These are phyloP conservation scores for Acanthamoeba royreba DNA, from an alignment of 208 protist genomes.

Conservation along the genomic window DNA sequence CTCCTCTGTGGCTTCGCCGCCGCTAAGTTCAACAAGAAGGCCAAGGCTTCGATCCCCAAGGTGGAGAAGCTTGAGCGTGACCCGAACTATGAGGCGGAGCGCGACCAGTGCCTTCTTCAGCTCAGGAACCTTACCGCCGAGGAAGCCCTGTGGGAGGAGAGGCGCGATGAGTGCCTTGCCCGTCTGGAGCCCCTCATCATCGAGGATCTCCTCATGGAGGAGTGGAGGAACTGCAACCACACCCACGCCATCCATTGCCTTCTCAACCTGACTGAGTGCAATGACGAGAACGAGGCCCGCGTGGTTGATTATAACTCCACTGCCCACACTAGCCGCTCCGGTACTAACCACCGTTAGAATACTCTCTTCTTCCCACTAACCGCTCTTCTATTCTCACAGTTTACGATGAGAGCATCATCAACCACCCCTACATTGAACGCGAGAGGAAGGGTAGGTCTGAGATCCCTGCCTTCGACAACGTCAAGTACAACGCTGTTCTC, in stretches of 20 bases:
- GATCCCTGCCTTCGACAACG: not conserved
- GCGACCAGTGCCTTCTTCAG: not conserved
- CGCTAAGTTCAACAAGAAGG: not conserved
- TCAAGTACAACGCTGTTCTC: too few species aligned
- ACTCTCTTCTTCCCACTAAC: not conserved
- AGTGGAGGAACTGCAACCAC: not conserved
- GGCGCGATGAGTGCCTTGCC: not conserved
- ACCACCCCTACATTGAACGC: too few species aligned
- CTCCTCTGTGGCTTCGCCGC: not conserved
- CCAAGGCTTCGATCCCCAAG: not conserved
- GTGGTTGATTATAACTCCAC: not conserved
- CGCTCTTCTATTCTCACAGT: not conserved
- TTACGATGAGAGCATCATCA: too few species aligned
- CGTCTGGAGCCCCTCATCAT: not conserved
- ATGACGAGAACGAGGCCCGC: not conserved
- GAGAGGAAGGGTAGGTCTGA: not conserved
- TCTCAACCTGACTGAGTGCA: not conserved
- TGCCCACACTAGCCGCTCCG: not conserved
- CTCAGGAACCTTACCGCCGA: not conserved
- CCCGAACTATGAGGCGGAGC: not conserved
- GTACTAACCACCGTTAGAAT: not conserved
- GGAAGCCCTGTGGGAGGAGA: not conserved
- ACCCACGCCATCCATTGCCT: not conserved
- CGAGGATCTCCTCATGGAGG: not conserved
- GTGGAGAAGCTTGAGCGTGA: not conserved